Conservation (phyloP, 768 basidiomycete genomes). For the Tremella fuciformis region DNA sequence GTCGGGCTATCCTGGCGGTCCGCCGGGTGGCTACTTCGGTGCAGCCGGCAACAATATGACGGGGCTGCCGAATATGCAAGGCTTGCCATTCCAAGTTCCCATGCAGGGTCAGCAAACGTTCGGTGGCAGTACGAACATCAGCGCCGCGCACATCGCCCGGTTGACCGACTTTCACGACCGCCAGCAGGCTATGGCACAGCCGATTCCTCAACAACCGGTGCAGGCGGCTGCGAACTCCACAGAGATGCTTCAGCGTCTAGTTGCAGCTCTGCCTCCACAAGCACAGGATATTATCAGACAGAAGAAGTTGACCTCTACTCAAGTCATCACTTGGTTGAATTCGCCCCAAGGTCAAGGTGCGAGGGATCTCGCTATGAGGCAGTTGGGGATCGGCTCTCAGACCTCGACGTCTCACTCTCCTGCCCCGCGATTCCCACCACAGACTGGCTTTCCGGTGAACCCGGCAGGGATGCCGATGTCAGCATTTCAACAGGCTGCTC, state of each 20-base stretch:
- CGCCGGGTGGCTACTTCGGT: not conserved
- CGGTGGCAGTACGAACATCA: conserved; percentile 9
- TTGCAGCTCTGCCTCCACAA: conserved; percentile 2
- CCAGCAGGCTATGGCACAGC: conserved; percentile 14
- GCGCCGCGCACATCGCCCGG: conserved; percentile 20
- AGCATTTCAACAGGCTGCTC: not conserved
- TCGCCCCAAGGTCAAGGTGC: conserved; percentile 3
- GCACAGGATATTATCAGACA: conserved; percentile 5
- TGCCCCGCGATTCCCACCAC: not conserved
- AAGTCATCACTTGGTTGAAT: conserved; percentile 9
- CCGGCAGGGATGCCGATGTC: too few relatives aligned
- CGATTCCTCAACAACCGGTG: conserved; percentile 4
- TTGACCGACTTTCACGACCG: conserved; percentile 27
- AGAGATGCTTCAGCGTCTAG: not conserved
- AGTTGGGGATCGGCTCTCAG: not conserved
- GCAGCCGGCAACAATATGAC: not conserved
- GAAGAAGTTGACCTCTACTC: too few relatives aligned
- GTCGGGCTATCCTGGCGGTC: conserved; percentile 19
- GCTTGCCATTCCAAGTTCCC: conserved; percentile 4
- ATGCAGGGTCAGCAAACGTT: conserved; percentile 6
- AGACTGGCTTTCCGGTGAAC: too few relatives aligned
- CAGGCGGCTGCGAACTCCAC: conserved; percentile 6
- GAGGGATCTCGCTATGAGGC: not conserved
- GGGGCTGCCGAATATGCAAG: not conserved
- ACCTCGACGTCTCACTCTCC: conserved; percentile 10